Base-by-base conservation (phyloP, 2,329 filamentous ascomycete genomes). In the Xylaria sp. region DNA sequence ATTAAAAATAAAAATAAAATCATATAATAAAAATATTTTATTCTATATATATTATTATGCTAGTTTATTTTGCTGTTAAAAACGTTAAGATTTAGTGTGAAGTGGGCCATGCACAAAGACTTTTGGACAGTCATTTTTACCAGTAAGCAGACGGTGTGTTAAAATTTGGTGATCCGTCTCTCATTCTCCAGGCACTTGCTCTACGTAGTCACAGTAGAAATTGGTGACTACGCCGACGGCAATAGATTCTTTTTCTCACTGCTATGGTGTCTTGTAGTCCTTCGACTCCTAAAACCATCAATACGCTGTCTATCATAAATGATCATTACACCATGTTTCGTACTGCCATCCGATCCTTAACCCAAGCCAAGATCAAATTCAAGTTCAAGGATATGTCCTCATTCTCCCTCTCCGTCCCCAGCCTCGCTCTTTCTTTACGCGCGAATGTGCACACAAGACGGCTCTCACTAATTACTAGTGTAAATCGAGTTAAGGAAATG, bases 371-470 rank as follows among this genome's bases (percentile, higher is more conserved):
- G 8, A 39, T n/a, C 25, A 52, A 32, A 39, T 37, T 37, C 28
- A 4, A 4, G 28, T 28, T 28, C 28, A n/a, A 28, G 18, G 48
- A 10, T 37, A 6, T 20, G 32, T 34, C 4, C 4, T 15, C 23
- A 51, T 20, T 63, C 52, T 58, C 20, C 3, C 12, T n/a, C 41
- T n/a, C 41, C 6, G 41, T n/a, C 13, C 28, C 28, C 3, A 28
- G 28, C 28, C 28, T 28, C 28, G 28, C 28, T 28, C 5, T 28
- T 28, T 28, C 28, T 28, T 28, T 46, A 18, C 18, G 13, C 18
- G 18, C 8, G 4, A 52, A 59, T 64, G 18, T 67, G 20, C 58
- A 63, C 58, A 63, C 2, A 28, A 50, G 32, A 50, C 57, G 34
- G 4, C 13, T 58, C 34, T 52, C 28, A 10, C 9, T n/a, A n/a